Percentiles rank a stretch among this genome's conserved stretches.
Evolutionary conservation across 208 protist species (phyloP).

Genomic region (Strigomonas culicis): DNA sequence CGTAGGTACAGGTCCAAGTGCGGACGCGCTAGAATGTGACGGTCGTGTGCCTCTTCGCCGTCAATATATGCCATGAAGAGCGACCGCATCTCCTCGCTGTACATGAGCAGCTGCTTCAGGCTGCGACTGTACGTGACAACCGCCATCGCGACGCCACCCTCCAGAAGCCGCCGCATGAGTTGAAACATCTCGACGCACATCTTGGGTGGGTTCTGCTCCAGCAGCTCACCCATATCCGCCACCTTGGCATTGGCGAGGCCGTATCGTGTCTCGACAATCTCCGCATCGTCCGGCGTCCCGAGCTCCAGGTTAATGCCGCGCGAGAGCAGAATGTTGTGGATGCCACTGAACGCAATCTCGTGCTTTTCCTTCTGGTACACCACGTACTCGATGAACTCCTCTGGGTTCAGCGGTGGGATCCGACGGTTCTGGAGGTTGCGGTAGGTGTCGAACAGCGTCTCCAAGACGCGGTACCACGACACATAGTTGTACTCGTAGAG

Average conservation of each 20-base stretch:
- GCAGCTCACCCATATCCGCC: slow-evolving; percentile 80
- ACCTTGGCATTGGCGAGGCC: slow-evolving; percentile 88
- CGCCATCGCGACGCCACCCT: slow-evolving; percentile 58
- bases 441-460: slow-evolving; percentile 86
- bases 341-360: slow-evolving; percentile 83
- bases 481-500: slow-evolving; percentile 85
- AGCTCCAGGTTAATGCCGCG: slow-evolving; percentile 76
- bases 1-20: slow-evolving; percentile 77
- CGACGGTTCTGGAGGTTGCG: slow-evolving; percentile 65
- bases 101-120: slow-evolving; percentile 54
- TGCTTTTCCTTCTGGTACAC: slow-evolving; percentile 75
- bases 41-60: slow-evolving; percentile 83
- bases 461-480: slow-evolving; percentile 78
- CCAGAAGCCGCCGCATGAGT: slow-evolving; percentile 50
- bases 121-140: slow-evolving; percentile 83
- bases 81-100: slow-evolving; percentile 30
- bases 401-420: slow-evolving; percentile 70
- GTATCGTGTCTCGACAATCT: slow-evolving; percentile 89
- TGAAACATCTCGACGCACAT: slow-evolving; percentile 54
- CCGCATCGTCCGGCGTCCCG: slow-evolving; percentile 78
- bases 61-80: slow-evolving; percentile 81
- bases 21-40: slow-evolving; percentile 67
- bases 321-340: slow-evolving; percentile 72
- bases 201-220: slow-evolving; percentile 38
- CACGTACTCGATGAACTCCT: slow-evolving; percentile 83